phyloP scores from a whole-genome alignment of 140 eudicot genomes.

The Cichorium intybus region DNA sequence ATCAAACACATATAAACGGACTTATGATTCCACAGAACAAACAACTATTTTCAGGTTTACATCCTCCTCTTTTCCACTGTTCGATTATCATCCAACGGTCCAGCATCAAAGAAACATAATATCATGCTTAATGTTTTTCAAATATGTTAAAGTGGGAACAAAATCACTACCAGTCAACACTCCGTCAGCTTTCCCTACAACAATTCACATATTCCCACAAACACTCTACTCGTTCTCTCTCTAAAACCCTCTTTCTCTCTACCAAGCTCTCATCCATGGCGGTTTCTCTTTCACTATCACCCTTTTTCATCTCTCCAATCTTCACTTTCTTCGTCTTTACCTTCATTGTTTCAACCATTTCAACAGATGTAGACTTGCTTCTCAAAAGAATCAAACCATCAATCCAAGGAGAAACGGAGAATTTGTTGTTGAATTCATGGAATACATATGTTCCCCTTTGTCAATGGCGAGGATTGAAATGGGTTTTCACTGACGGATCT shows the following conservation, averaged over 20 bases:
- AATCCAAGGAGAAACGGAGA: slow-evolving; percentile 53
- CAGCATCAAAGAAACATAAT: slow-evolving; percentile 12
- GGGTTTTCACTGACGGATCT: slow-evolving; percentile 54
- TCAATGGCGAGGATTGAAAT: slow-evolving; percentile 90
- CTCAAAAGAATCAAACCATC: slow-evolving; percentile 61
- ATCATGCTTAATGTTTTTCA: slow-evolving; percentile 21
- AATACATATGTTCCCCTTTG: slow-evolving; percentile 66
- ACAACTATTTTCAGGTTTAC: not conserved
- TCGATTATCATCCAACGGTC: slow-evolving; percentile 30
- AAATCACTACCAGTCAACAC: slow-evolving; percentile 32
- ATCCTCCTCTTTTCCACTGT: slow-evolving; percentile 11
- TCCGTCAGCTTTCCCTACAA: slow-evolving; percentile 37
- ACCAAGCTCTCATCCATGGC: slow-evolving; percentile 1
- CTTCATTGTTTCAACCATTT: not conserved
- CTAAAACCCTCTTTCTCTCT: slow-evolving; percentile 16
- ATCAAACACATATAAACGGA: not conserved
- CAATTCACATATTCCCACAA: slow-evolving; percentile 17
- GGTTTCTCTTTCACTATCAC: slow-evolving; percentile 12
- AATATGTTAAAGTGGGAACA: slow-evolving; percentile 28
- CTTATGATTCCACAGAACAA: not conserved
- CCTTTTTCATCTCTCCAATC: slow-evolving; percentile 14
- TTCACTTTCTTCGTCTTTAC: slow-evolving; percentile 24
- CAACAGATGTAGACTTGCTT: slow-evolving; percentile 53
- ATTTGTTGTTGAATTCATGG: slow-evolving; percentile 64
- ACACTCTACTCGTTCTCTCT: slow-evolving; percentile 11